Base-by-base conservation (phyloP, 768 basidiomycete genomes). In the Sarcodon aspratus region DNA sequence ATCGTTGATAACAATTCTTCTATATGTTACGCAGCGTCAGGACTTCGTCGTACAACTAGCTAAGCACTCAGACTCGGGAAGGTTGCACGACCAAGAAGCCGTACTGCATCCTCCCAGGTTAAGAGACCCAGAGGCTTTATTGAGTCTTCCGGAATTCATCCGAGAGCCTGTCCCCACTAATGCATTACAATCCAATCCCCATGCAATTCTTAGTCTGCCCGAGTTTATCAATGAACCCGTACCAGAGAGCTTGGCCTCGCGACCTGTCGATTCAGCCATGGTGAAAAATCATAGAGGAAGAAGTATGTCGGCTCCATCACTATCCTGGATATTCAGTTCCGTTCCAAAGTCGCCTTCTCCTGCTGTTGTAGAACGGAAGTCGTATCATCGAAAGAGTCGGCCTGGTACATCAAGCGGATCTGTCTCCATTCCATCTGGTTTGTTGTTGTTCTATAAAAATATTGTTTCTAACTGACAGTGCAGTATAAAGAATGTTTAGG, bases 41-140 rank as follows among this genome's bases (percentile, higher is more conserved):
- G 76, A 75, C 7, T 90, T 94, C 59, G 81, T 93, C 9, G 80
- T 84, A 48, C 77, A 79, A 50, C 70, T 95, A 2, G 69, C 80
- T 9, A 69, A 74, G 31, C 87, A 87, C 58, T 85, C 89, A 0
- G 70, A 73, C 43, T 75, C 80, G 1, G 81, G 92, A 17, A 75
- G 92, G 48, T 66, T 94, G 35, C 80, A 82, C 48, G 72, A 75
- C 11, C 92, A 96, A 63, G 92, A 95, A 55, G 86, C 89, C 7
- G 63, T 75, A 3, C 55, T 47, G 18, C 43, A 10, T 31, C 51
- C 46, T 33, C 51, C 21, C 46, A 54, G 56, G 36, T 44, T 40
- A 10, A 51, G 48, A 50, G 65, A 71, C 42, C 68, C 67, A 2
- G 63, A 72, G 35, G 74, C 78, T 4, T 56, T 84, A 54, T 57